Conservation (phyloP, 2,329 filamentous ascomycete genomes). For the Neonectria neomacrospora region DNA sequence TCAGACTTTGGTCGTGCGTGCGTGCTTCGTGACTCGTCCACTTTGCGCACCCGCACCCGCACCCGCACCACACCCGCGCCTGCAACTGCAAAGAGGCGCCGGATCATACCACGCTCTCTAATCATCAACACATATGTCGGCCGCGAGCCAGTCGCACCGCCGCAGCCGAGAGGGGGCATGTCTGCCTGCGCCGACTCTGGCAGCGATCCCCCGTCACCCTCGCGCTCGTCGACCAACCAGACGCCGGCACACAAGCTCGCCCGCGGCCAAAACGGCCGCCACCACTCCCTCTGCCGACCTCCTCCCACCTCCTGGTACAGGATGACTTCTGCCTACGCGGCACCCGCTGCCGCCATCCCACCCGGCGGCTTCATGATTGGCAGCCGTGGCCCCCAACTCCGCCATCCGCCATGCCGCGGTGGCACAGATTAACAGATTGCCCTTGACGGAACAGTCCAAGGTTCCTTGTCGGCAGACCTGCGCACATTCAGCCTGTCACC, state of each 20-base stretch:
- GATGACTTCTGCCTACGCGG: slow-evolving; percentile 26
- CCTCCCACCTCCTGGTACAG: slow-evolving; percentile 10
- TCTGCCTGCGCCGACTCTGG: slow-evolving; percentile 14
- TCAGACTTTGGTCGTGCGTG: background rate
- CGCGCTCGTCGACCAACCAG: slow-evolving; percentile 39
- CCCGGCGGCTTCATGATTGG: slow-evolving; percentile 37
- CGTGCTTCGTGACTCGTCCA: background rate
- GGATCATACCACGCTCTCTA: slow-evolving; percentile 36
- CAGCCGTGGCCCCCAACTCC: slow-evolving; percentile 35
- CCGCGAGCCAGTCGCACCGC: slow-evolving; percentile 17
- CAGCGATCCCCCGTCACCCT: slow-evolving; percentile 17
- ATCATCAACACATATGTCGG: slow-evolving; percentile 12
- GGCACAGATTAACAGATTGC: slow-evolving; percentile 26
- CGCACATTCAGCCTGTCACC: slow-evolving; percentile 8
- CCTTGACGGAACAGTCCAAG: slow-evolving; percentile 15
- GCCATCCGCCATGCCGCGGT: slow-evolving; percentile 30
- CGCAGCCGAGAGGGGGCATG: slow-evolving; percentile 12
- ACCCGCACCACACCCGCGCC: slow-evolving; percentile 25
- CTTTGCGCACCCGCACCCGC: slow-evolving; percentile 28
- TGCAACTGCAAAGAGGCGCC: slow-evolving; percentile 23
- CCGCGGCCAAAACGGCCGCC: slow-evolving; percentile 30
- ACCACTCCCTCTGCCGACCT: background rate
- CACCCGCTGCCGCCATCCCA: slow-evolving; percentile 37
- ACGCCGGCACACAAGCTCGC: background rate
- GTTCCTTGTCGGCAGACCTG: slow-evolving; percentile 12